Conservation (phyloP, 139 green algal genomes). For the Tetraselmis chui region DNA sequence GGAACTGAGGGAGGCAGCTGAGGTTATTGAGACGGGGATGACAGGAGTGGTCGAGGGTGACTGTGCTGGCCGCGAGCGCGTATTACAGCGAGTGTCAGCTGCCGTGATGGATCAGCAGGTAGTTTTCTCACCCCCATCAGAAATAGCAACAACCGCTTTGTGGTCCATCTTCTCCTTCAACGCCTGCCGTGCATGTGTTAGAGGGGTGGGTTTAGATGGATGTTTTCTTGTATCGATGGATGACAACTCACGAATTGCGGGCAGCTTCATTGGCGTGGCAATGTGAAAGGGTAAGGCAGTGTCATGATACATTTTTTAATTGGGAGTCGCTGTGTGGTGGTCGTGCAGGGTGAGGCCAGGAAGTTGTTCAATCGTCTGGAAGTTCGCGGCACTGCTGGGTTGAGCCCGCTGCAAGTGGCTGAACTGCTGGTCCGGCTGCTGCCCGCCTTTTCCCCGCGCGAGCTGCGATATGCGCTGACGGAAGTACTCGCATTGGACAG, state of each 20-base stretch:
- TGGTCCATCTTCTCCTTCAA: no score
- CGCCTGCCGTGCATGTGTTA: no score
- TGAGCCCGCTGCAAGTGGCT: background rate
- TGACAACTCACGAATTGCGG: no score
- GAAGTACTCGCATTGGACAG: slow-evolving; percentile 23
- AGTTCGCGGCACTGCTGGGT: background rate
- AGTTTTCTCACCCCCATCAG: no score
- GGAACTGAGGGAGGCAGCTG: slow-evolving; percentile 20
- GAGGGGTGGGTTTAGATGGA: no score
- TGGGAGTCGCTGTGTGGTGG: no score
- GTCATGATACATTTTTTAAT: no score
- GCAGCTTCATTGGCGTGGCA: no score
- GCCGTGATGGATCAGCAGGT: background rate
- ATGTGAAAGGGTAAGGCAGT: no score
- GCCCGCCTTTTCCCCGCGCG: background rate
- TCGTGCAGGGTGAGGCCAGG: slow-evolving; percentile 6
- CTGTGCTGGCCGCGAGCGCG: no score
- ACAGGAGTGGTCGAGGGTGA: background rate
- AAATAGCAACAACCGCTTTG: no score
- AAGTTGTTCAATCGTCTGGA: slow-evolving; percentile 13
- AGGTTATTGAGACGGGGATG: background rate
- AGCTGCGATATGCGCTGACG: slow-evolving; percentile 21
- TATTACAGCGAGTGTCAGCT: background rate
- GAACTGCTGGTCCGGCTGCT: slow-evolving; percentile 23
- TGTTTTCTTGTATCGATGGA: no score